Evolutionary conservation across 257 asterid genomes (phyloP).

Genomic region (Solanum chiquidenum): DNA sequence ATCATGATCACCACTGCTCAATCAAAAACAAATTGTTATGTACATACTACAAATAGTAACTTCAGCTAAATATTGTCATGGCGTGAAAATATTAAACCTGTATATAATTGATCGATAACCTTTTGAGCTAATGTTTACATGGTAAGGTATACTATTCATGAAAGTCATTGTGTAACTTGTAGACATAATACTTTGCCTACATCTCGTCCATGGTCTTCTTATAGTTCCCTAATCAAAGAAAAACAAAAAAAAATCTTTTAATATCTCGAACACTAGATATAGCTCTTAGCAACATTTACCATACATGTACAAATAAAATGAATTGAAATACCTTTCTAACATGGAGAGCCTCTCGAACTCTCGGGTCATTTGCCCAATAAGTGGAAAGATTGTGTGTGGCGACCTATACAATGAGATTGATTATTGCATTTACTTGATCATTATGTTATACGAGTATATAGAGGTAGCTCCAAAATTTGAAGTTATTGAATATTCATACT

Average conservation of each 20-base stretch:
- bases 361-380: constrained; percentile 16
- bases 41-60: neutral
- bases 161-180: neutral
- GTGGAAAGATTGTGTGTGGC: neutral
- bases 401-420: neutral
- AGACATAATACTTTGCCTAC: neutral
- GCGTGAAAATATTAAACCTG: neutral
- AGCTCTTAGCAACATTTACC: neutral
- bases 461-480: neutral
- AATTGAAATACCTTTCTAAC: constrained; percentile 11
- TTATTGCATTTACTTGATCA: neutral
- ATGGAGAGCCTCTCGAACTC: constrained; percentile 16
- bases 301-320: neutral
- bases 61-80: neutral
- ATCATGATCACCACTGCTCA: neutral
- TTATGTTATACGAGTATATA: neutral
- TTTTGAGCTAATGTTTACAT: neutral
- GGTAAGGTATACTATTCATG: neutral
- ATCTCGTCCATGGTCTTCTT: neutral
- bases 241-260: neutral
- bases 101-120: neutral
- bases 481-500: neutral
- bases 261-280: neutral
- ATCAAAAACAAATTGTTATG: neutral
- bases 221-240: neutral